phyloP scores from a whole-genome alignment of 257 asterid genomes.

The Marsdenia floribunda region DNA sequence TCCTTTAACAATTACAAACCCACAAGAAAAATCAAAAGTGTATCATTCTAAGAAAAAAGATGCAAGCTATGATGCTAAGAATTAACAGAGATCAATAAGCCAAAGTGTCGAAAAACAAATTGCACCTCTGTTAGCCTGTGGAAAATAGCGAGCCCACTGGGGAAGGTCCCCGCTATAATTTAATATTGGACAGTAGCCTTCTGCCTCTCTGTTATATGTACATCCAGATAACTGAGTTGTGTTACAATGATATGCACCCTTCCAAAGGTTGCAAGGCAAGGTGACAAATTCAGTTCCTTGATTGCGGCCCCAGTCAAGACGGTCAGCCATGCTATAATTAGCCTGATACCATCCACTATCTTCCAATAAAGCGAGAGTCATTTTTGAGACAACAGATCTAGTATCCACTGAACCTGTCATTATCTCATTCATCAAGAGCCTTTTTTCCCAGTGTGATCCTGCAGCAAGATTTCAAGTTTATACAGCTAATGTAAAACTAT shows the following conservation, averaged over 20 bases:
- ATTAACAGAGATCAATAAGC: background rate
- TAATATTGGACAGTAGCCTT: conserved; percentile 93
- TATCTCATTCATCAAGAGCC: conserved; percentile 92
- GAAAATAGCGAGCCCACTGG: conserved; percentile 90
- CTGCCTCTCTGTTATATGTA: conserved; percentile 91
- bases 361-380: conserved; percentile 94
- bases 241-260: conserved; percentile 91
- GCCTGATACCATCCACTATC: conserved; percentile 98
- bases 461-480: conserved; percentile 22
- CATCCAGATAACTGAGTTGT: conserved; percentile 89
- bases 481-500: conserved; percentile 10
- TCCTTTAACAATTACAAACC: background rate
- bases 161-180: conserved; percentile 92
- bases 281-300: conserved; percentile 89
- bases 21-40: background rate
- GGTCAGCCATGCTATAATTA: conserved; percentile 88
- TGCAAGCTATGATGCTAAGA: background rate
- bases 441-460: conserved; percentile 99
- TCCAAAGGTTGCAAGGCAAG: conserved; percentile 82
- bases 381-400: conserved; percentile 87
- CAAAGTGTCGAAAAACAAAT: background rate
- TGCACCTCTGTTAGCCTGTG: conserved; percentile 83
- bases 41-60: background rate
- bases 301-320: conserved; percentile 89
- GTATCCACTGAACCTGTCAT: conserved; percentile 99